These are phyloP conservation scores for Fusarium mundagurra DNA, from an alignment of 2,329 filamentous ascomycete genomes.

Conservation along the genomic window DNA sequence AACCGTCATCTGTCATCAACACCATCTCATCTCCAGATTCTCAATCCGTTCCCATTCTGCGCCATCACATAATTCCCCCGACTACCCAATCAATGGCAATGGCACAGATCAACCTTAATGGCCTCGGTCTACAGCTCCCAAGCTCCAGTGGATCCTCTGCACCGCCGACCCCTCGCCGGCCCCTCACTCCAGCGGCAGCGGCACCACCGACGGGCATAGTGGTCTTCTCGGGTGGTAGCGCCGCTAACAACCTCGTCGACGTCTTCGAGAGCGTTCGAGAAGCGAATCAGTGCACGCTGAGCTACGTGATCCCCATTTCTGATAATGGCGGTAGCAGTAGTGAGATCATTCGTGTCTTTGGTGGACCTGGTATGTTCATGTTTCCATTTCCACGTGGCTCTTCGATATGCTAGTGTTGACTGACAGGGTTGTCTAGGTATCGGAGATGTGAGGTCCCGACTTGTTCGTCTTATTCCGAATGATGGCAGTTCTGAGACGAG, in stretches of 20 bases:
- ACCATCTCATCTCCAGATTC: not conserved
- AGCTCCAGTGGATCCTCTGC: constrained; percentile 35
- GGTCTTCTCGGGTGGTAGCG: constrained; percentile 91
- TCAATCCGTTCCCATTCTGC: not conserved
- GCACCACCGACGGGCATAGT: constrained; percentile 63
- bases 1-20: constrained; percentile 21
- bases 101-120: constrained; percentile 21
- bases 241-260: constrained; percentile 93
- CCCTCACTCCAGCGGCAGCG: constrained; percentile 19
- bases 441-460: constrained; percentile 63
- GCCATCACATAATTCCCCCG: constrained; percentile 22
- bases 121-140: constrained; percentile 39
- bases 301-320: constrained; percentile 92
- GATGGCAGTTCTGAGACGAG: constrained; percentile 70
- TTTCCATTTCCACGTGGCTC: constrained; percentile 15
- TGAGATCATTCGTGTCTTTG: constrained; percentile 93
- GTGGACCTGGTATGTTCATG: constrained; percentile 75
- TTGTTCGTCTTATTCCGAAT: constrained; percentile 87
- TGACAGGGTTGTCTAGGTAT: constrained; percentile 60
- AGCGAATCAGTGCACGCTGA: constrained; percentile 73
- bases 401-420: not conserved
- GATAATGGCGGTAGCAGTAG: constrained; percentile 96
- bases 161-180: constrained; percentile 22
- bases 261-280: constrained; percentile 77
- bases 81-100: constrained; percentile 32